These are phyloP conservation scores for Cardamine chenopodiifolia DNA, from an alignment of 345 rosid species.

Conservation along the genomic window DNA sequence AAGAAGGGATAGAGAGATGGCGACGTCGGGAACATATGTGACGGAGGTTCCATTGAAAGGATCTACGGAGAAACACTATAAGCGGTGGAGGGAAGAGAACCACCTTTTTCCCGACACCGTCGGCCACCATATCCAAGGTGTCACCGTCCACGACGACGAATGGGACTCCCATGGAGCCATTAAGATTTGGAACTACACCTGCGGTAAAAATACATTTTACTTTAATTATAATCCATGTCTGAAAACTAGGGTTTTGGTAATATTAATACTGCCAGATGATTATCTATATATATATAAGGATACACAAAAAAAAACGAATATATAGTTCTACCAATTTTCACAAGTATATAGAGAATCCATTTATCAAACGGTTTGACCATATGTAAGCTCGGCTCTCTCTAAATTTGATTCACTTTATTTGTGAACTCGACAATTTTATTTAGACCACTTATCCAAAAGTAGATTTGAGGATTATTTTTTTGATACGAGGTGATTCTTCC, in stretches of 20 bases:
- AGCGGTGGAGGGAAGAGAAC: conserved; percentile 42
- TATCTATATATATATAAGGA: background rate
- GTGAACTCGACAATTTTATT: background rate
- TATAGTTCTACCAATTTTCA: background rate
- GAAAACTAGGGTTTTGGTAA: background rate
- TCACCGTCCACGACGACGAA: conserved; percentile 43
- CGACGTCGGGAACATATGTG: conserved; percentile 44
- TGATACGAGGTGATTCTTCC: background rate
- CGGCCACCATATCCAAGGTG: conserved; percentile 42
- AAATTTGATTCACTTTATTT: background rate
- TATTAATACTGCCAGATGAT: background rate
- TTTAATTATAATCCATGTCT: background rate
- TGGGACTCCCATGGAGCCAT: conserved; percentile 47
- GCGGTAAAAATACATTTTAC: conserved; percentile 21
- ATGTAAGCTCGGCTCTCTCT: background rate
- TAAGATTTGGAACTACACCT: conserved; percentile 44
- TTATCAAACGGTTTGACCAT: background rate
- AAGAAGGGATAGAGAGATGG: conserved; percentile 27
- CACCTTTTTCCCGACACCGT: conserved; percentile 42
- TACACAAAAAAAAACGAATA: background rate
- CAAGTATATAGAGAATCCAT: background rate
- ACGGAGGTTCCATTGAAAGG: conserved; percentile 44
- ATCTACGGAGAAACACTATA: conserved; percentile 44
- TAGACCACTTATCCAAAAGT: no score
- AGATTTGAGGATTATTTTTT: background rate